A percentile compares a stretch with the other conserved stretches of the same genome.
Conservation (phyloP, 208 protist species). For the Trichomonas gallinae region DNA sequence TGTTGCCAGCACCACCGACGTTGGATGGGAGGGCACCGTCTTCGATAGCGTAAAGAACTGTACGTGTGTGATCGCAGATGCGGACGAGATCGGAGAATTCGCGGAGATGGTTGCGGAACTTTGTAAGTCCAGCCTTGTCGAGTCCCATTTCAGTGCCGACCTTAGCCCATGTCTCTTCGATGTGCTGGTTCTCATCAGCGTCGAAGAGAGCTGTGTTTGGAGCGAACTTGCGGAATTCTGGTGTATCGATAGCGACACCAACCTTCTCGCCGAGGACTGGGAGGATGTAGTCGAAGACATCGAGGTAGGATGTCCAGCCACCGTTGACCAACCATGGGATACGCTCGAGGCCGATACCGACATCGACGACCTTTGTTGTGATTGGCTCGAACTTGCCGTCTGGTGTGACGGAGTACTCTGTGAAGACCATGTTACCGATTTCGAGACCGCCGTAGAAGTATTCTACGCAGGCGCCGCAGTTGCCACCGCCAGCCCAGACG, state of each 20-base stretch:
- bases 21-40: conserved; percentile 25
- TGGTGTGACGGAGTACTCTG: not conserved
- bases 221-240: conserved; percentile 9
- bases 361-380: conserved; percentile 19
- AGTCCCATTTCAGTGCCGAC: not conserved
- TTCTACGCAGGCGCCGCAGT: conserved; percentile 14
- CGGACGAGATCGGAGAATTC: not conserved
- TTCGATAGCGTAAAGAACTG: conserved; percentile 2
- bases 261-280: not conserved
- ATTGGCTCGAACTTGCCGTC: not conserved
- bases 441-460: conserved; percentile 24
- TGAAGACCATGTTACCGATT: conserved; percentile 27
- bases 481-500: conserved; percentile 23
- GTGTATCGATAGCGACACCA: not conserved
- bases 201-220: not conserved
- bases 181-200: conserved; percentile 14
- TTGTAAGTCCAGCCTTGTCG: not conserved
- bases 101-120: not conserved
- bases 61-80: conserved; percentile 8
- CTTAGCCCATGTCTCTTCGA: not conserved
- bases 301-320: conserved; percentile 2
- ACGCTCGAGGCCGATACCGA: conserved; percentile 21
- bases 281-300: conserved; percentile 4
- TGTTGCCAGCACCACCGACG: not conserved
- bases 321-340: conserved; percentile 22